Evolutionary conservation across 2,329 filamentous ascomycete genomes (phyloP).

Genomic region (Microcyclospora tardicrescens): DNA sequence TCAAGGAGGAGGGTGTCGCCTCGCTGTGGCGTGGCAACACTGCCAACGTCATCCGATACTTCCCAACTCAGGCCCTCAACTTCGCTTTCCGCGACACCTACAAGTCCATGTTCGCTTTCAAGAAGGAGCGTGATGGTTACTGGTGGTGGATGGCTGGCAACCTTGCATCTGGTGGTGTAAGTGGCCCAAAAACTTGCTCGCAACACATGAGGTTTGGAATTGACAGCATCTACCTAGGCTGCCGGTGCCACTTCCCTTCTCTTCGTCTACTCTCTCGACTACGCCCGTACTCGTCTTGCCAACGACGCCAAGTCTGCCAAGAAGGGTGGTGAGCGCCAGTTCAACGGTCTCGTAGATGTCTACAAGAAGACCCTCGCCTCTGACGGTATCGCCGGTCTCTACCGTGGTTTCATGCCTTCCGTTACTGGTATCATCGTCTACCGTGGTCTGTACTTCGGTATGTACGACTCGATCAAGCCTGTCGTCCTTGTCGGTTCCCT

Average conservation of each 20-base stretch:
- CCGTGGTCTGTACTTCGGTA: conserved; percentile 99
- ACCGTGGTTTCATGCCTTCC: conserved; percentile 99
- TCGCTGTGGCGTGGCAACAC: conserved; percentile 99
- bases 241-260: conserved; percentile 99
- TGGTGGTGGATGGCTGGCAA: conserved; percentile 98
- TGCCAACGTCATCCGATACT: conserved; percentile 99
- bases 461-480: conserved; percentile 99
- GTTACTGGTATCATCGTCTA: conserved; percentile 99
- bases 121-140: conserved; percentile 99
- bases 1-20: conserved; percentile 80
- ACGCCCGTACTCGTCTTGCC: conserved; percentile 99
- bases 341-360: conserved; percentile 98
- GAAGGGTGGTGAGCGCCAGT: conserved; percentile 94
- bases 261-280: conserved; percentile 99
- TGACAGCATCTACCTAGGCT: conserved; percentile 40
- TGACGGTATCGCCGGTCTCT: conserved; percentile 98
- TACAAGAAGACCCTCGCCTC: conserved; percentile 99
- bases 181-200: conserved; percentile 26
- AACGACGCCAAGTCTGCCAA: conserved; percentile 99
- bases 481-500: conserved; percentile 84
- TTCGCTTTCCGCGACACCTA: conserved; percentile 99
- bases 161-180: conserved; percentile 98
- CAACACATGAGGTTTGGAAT: background rate
- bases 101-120: conserved; percentile 99
- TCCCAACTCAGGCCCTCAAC: conserved; percentile 99